Conservation (phyloP, 345 rosid species). For the Reutealis trisperma region DNA sequence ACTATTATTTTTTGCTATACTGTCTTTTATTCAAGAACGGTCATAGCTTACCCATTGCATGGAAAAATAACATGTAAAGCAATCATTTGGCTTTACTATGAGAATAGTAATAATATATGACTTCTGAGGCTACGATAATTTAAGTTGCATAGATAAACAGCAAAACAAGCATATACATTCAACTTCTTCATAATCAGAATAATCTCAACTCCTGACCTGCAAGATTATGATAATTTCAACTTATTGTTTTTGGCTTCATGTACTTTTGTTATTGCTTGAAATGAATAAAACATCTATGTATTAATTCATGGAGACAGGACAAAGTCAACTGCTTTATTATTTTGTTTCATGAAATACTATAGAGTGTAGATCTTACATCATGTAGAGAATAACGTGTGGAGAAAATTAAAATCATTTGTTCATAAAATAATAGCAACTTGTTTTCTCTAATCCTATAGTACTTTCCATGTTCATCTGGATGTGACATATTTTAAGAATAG, state of each 20-base stretch:
- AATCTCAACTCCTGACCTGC: background rate
- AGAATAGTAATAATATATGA: background rate
- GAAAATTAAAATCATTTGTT: background rate
- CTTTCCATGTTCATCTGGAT: no score
- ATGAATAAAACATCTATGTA: background rate
- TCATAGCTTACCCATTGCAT: background rate
- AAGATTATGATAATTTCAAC: background rate
- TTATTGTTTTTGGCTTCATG: background rate
- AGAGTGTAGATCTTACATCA: background rate
- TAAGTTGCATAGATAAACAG: background rate
- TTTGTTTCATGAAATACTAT: background rate
- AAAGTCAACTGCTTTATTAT: background rate
- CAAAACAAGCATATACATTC: background rate
- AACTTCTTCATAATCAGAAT: background rate
- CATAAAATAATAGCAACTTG: background rate
- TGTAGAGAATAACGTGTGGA: background rate
- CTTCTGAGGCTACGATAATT: background rate
- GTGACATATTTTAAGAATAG: background rate
- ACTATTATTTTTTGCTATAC: no score
- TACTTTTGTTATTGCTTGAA: background rate
- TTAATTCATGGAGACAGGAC: conserved; percentile 5
- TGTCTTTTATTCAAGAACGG: no score
- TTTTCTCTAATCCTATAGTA: background rate
- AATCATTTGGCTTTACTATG: background rate
- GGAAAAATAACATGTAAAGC: background rate